Evolutionary conservation across 306 rosid species (phyloP).

Genomic region (Cicer judaicum): DNA sequence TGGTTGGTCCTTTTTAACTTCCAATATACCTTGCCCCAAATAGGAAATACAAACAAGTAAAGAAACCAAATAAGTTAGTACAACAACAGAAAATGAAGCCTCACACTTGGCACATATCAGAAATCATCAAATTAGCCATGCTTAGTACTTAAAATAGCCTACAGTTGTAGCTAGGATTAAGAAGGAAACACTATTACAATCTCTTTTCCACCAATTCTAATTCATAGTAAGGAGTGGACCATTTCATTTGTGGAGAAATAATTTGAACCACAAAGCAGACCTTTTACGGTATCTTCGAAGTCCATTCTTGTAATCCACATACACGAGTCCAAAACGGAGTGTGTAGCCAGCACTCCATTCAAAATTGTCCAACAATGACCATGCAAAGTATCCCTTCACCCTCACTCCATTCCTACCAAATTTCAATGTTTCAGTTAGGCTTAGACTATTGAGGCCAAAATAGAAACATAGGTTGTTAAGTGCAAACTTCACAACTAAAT

Average conservation of each 20-base stretch:
- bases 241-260: conserved; percentile 54
- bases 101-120: conserved; percentile 1
- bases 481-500: not conserved
- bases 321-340: conserved; percentile 65
- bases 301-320: conserved; percentile 63
- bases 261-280: conserved; percentile 70
- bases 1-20: too few species aligned
- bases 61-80: not conserved
- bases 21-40: not conserved
- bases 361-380: conserved; percentile 74
- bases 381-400: conserved; percentile 72
- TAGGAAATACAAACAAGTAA: not conserved
- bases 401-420: conserved; percentile 61
- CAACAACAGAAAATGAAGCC: not conserved
- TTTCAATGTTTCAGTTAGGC: conserved; percentile 26
- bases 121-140: conserved; percentile 23
- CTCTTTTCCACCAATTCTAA: not conserved
- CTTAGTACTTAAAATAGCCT: conserved; percentile 25
- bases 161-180: not conserved
- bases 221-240: not conserved
- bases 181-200: conserved; percentile 20
- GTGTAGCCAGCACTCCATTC: conserved; percentile 67
- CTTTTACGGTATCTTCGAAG: conserved; percentile 58
- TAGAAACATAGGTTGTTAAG: not conserved
- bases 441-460: conserved; percentile 10